Evolutionary conservation across 2,329 filamentous ascomycete genomes (phyloP), one percentile per base, ranked within the genome.

Genomic region (Ophiosphaerella narmari): DNA sequence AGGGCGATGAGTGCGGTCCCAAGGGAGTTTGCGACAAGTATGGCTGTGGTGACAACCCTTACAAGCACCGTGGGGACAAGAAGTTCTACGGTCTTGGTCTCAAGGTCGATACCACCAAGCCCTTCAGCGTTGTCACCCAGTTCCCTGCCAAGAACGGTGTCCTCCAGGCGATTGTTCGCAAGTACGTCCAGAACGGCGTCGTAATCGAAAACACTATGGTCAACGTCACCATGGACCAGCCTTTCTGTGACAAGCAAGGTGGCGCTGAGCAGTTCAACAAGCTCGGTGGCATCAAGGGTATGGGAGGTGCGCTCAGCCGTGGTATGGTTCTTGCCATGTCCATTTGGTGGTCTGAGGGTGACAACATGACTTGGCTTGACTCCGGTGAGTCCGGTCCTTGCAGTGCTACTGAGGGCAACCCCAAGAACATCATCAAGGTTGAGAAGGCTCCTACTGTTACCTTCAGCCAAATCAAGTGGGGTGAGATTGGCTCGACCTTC

Each of bases 61-160:
- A 72, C 54, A 52, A 52, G 26, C 46, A 48, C 14, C 47, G 52
- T 26, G 55, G 50, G 9, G 65, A 58, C 23, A 63, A 63, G 43
- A 44, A 55, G 36, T 71, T 59, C 56, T 73, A 73, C 40, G 65
- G 62, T 8, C 55, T 47, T 11, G 49, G 55, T 24, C 53, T 62
- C 23, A 85, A 75, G 43, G 74, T 89, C 59, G 81, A 87, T 67
- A 86, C 84, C 46, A 80, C 71, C 55, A 75, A 78, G 66, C 81
- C 82, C 61, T 71, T 88, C 60, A 88, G 85, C 7, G 84, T 89
- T 21, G 82, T 88, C 49, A 88, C 86, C 8, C 85, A 88, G 70
- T 88, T 88, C 75, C 72, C 84, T 59, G 82, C 81, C 46, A 82
- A 79, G 42, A 69, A 77, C 51, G 84, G 85, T 48, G 72, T 75